phyloP scores from a whole-genome alignment of 2,329 filamentous ascomycete species.

The Thielaviopsis populi region DNA sequence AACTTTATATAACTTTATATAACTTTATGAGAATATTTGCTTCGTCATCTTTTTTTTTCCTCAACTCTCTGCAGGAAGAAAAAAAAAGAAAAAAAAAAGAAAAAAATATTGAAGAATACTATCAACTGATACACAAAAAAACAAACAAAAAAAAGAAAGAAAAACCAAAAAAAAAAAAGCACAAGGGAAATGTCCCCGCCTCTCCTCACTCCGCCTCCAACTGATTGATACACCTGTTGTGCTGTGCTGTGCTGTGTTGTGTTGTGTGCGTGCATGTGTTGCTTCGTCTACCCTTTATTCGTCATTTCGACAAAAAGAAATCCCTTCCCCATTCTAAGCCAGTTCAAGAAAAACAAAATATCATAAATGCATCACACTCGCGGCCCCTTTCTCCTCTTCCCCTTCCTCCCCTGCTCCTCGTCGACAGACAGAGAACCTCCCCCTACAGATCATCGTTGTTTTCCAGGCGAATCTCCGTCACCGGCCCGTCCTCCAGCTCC shows the following conservation, averaged over 20 bases:
- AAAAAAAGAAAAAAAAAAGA: too few relatives aligned
- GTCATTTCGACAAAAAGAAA: background rate
- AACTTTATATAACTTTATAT: too few relatives aligned
- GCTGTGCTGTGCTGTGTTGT: too few relatives aligned
- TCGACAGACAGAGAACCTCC: background rate
- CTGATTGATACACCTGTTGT: background rate
- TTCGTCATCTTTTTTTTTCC: too few relatives aligned
- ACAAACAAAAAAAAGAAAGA: background rate
- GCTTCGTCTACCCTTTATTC: slow-evolving; percentile 5
- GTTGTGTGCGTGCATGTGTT: too few relatives aligned
- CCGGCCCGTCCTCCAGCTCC: slow-evolving; percentile 10
- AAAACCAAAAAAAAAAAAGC: background rate
- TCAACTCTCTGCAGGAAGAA: too few relatives aligned
- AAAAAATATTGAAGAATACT: too few relatives aligned
- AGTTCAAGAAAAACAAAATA: background rate
- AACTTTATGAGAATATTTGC: too few relatives aligned
- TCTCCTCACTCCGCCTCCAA: background rate
- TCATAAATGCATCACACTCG: background rate
- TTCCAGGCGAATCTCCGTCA: slow-evolving; percentile 17
- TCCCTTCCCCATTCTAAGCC: background rate
- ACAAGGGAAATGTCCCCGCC: background rate
- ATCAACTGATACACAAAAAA: background rate
- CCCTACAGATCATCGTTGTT: slow-evolving; percentile 10
- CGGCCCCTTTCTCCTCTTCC: too few relatives aligned
- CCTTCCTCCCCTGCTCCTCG: background rate